Conservation (phyloP, 768 basidiomycete species). For the Dictyophora rubrovolvata region DNA sequence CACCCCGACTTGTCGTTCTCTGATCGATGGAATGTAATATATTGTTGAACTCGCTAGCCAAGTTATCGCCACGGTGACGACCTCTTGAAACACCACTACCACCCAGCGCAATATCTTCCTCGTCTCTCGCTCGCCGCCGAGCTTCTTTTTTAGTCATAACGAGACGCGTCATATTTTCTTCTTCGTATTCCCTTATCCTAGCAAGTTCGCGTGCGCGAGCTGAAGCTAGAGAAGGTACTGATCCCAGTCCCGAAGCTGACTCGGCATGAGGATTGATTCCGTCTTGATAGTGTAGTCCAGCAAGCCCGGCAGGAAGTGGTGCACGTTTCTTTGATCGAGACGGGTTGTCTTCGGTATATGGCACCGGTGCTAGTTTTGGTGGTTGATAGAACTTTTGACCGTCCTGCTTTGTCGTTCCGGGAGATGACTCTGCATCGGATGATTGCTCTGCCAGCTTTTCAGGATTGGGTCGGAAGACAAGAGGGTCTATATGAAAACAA, state of each 20-base stretch:
- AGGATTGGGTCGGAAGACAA: constrained; percentile 89
- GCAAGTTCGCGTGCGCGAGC: constrained; percentile 71
- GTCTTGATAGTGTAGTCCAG: constrained; percentile 38
- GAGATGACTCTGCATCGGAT: constrained; percentile 24
- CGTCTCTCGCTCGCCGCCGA: constrained; percentile 61
- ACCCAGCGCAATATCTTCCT: constrained; percentile 81
- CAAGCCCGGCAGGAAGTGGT: constrained; percentile 56
- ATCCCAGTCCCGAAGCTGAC: constrained; percentile 62
- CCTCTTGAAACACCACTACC: constrained; percentile 48
- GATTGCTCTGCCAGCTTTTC: constrained; percentile 41
- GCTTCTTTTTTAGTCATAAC: constrained; percentile 85
- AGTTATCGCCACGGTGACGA: constrained; percentile 53
- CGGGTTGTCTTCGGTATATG: constrained; percentile 58
- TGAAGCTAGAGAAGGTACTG: constrained; percentile 44
- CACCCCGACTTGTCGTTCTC: constrained; percentile 25
- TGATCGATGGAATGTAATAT: constrained; percentile 55
- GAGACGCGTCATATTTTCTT: constrained; percentile 86
- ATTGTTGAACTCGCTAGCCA: constrained; percentile 81
- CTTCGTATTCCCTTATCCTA: constrained; percentile 81
- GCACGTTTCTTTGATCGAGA: constrained; percentile 37
- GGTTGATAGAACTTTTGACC: constrained; percentile 59
- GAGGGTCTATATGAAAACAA: constrained; percentile 51
- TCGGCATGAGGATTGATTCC: constrained; percentile 59
- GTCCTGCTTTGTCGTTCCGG: constrained; percentile 21
- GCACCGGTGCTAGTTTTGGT: constrained; percentile 81